phyloP scores from a whole-genome alignment of 805 yeast genomes.

The Ogataea parapolymorpha region DNA sequence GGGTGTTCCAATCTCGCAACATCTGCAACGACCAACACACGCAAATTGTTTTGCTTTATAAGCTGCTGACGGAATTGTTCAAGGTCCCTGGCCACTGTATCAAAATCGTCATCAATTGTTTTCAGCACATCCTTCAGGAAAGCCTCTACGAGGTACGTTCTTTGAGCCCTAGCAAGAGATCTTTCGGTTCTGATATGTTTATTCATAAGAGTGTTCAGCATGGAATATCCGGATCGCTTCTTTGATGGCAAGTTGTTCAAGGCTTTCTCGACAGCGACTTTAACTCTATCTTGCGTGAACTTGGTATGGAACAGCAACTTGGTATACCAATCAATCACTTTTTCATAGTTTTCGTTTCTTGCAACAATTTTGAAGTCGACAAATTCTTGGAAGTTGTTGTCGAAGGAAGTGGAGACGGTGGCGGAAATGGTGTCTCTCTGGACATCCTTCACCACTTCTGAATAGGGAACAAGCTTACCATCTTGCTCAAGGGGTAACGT shows the following conservation, averaged over 20 bases:
- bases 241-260: slow-evolving; percentile 58
- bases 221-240: slow-evolving; percentile 59
- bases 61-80: slow-evolving; percentile 49
- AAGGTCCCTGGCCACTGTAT: slow-evolving; percentile 45
- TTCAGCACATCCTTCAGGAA: slow-evolving; percentile 47
- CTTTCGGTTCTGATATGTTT: slow-evolving; percentile 47
- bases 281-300: slow-evolving; percentile 71
- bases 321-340: slow-evolving; percentile 74
- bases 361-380: slow-evolving; percentile 60
- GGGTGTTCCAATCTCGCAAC: slow-evolving; percentile 50
- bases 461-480: slow-evolving; percentile 60
- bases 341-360: slow-evolving; percentile 55
- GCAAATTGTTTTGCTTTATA: slow-evolving; percentile 56
- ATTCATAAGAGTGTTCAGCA: slow-evolving; percentile 60
- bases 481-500: slow-evolving; percentile 63
- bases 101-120: slow-evolving; percentile 54
- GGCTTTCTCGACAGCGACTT: slow-evolving; percentile 59
- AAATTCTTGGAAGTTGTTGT: slow-evolving; percentile 62
- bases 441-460: slow-evolving; percentile 69
- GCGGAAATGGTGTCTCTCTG: slow-evolving; percentile 71
- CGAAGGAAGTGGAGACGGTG: slow-evolving; percentile 53
- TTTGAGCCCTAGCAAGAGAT: slow-evolving; percentile 64
- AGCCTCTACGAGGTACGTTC: slow-evolving; percentile 59
- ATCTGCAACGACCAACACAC: slow-evolving; percentile 72
- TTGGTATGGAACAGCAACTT: slow-evolving; percentile 61